Evolutionary conservation across 1,284 basidiomycete genomes (phyloP).

Genomic region (Puccinia triticina): DNA sequence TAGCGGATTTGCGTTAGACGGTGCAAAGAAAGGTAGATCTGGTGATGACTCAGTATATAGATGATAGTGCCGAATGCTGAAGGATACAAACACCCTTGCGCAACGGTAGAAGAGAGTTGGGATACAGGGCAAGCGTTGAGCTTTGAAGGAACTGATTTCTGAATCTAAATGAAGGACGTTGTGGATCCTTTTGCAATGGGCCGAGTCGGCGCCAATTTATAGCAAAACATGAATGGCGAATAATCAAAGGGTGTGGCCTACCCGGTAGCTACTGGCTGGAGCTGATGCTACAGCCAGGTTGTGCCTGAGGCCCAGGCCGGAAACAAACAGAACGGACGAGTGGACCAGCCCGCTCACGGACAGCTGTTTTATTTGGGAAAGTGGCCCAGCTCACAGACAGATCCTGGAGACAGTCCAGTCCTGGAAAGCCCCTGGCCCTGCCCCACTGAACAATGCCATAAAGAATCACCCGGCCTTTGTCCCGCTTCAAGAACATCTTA

Average conservation of each 20-base stretch:
- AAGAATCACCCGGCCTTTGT: not conserved
- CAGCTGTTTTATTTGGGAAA: not conserved
- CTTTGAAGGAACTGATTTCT: not conserved
- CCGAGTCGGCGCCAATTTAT: conserved; percentile 32
- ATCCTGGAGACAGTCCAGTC: conserved; percentile 1
- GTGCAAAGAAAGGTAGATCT: conserved; percentile 2
- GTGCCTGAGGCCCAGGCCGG: not conserved
- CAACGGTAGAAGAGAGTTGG: conserved; percentile 9
- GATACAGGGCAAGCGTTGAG: conserved; percentile 29
- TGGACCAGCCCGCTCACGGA: conserved; percentile 1
- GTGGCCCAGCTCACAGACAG: conserved; percentile 5
- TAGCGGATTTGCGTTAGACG: conserved; percentile 24
- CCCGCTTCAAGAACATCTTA: not conserved
- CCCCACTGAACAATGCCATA: not conserved
- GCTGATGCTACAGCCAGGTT: not conserved
- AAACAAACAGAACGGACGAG: not conserved
- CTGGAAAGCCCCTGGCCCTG: conserved; percentile 16
- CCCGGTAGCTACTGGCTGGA: not conserved
- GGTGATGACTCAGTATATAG: conserved; percentile 18
- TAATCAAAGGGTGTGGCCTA: not conserved
- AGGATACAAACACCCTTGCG: not conserved
- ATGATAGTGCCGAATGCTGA: not conserved
- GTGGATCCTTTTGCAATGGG: not conserved
- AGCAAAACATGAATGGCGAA: conserved; percentile 21
- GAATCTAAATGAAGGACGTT: conserved; percentile 5